Percentiles rank a stretch among this genome's conserved stretches.
phyloP scores from a whole-genome alignment of 1,139 yeast species.

The Geotrichum aggregatum region DNA sequence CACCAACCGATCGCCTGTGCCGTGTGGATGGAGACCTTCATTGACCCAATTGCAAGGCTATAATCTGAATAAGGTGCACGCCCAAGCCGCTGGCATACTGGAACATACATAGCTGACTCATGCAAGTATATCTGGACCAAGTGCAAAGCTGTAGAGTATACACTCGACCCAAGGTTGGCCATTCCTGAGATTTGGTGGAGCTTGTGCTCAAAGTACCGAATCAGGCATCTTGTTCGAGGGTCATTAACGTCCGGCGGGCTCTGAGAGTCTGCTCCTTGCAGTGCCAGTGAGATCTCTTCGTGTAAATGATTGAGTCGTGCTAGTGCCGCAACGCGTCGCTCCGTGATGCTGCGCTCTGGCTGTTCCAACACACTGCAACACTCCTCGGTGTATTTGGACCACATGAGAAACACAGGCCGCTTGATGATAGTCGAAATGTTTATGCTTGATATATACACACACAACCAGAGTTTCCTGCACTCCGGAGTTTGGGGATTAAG shows the following conservation, averaged over 20 bases:
- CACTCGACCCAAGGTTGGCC: slow-evolving; percentile 2
- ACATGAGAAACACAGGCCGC: slow-evolving; percentile 32
- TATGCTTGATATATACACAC: slow-evolving; percentile 33
- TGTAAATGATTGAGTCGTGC: slow-evolving; percentile 57
- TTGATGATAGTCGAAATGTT: slow-evolving; percentile 35
- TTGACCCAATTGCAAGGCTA: slow-evolving; percentile 33
- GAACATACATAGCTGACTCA: slow-evolving; percentile 50
- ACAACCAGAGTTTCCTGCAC: slow-evolving; percentile 38
- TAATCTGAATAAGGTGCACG: slow-evolving; percentile 40
- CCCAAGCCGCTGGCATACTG: slow-evolving; percentile 30
- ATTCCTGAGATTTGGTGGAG: slow-evolving; percentile 14
- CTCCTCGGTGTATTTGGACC: slow-evolving; percentile 58
- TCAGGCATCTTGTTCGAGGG: slow-evolving; percentile 27
- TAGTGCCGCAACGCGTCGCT: slow-evolving; percentile 49
- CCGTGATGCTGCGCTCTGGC: slow-evolving; percentile 30
- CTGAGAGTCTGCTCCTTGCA: slow-evolving; percentile 28
- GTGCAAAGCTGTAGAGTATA: slow-evolving; percentile 31
- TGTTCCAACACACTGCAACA: slow-evolving; percentile 51
- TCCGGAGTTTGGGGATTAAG: slow-evolving; percentile 37
- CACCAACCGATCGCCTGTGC: slow-evolving; percentile 29
- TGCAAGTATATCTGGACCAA: slow-evolving; percentile 73
- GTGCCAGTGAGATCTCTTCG: slow-evolving; percentile 49
- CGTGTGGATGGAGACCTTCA: slow-evolving; percentile 26
- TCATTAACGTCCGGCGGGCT: slow-evolving; percentile 34
- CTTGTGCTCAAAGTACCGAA: slow-evolving; percentile 29